These are phyloP conservation scores for Alternaria postmessia DNA, from an alignment of 2,329 filamentous ascomycete species.

Conservation along the genomic window DNA sequence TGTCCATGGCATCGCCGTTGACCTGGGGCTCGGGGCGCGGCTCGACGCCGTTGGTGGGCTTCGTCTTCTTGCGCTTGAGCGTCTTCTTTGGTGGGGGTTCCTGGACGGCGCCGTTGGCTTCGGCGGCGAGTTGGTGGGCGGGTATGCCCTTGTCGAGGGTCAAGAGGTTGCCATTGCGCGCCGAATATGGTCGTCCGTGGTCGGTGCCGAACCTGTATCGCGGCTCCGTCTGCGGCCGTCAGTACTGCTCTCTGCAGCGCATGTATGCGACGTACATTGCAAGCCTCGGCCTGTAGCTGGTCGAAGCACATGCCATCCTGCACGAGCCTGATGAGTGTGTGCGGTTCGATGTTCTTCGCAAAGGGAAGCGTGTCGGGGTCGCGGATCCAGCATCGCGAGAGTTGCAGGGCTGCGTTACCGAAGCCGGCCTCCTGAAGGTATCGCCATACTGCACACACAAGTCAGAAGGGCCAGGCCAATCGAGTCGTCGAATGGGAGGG, in stretches of 20 bases:
- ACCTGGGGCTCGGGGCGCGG: slow-evolving; percentile 43
- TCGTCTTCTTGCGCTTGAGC: slow-evolving; percentile 47
- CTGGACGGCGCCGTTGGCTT: slow-evolving; percentile 43
- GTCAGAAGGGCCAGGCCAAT: slow-evolving; percentile 21
- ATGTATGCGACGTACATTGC: slow-evolving; percentile 36
- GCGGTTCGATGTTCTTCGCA: slow-evolving; percentile 65
- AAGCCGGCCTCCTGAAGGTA: slow-evolving; percentile 59
- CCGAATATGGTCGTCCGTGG: slow-evolving; percentile 51
- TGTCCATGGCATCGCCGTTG: slow-evolving; percentile 59
- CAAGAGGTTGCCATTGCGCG: slow-evolving; percentile 47
- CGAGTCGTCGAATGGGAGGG: background rate
- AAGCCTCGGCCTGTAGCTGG: slow-evolving; percentile 50
- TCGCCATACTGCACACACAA: slow-evolving; percentile 63
- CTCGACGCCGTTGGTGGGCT: slow-evolving; percentile 44
- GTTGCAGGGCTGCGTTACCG: slow-evolving; percentile 66
- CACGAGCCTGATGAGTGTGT: slow-evolving; percentile 67
- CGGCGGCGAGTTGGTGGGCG: slow-evolving; percentile 45
- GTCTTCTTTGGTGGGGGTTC: slow-evolving; percentile 44
- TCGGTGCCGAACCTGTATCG: slow-evolving; percentile 51
- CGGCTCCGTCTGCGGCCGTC: slow-evolving; percentile 39
- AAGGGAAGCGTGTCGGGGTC: slow-evolving; percentile 69
- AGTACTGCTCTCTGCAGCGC: slow-evolving; percentile 13
- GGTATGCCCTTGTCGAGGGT: slow-evolving; percentile 49
- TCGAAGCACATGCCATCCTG: slow-evolving; percentile 68
- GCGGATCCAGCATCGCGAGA: slow-evolving; percentile 69